phyloP scores from a whole-genome alignment of 805 yeast genomes.

The Starmerella vitae region DNA sequence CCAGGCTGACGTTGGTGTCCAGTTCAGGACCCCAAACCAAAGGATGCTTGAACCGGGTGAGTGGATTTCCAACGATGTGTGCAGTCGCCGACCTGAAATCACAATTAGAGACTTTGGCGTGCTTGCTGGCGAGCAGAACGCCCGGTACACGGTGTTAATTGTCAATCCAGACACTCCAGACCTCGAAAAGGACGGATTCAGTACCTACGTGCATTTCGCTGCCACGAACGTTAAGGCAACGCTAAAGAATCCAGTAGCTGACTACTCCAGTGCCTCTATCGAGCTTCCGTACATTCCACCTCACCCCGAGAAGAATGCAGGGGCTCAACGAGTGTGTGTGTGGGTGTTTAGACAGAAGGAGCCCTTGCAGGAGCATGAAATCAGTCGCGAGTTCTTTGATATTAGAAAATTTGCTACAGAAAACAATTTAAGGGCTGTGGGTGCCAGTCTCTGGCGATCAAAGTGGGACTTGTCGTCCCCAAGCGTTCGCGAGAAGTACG shows the following conservation, averaged over 20 bases:
- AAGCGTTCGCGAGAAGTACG: constrained; percentile 55
- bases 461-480: constrained; percentile 59
- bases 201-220: constrained; percentile 66
- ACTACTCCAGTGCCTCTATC: constrained; percentile 28
- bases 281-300: constrained; percentile 63
- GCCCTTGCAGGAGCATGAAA: constrained; percentile 16
- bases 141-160: constrained; percentile 59
- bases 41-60: constrained; percentile 72
- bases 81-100: constrained; percentile 62
- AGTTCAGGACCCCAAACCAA: constrained; percentile 30
- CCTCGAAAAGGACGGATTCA: constrained; percentile 48
- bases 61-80: constrained; percentile 56
- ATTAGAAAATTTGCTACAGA: constrained; percentile 52
- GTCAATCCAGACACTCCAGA: constrained; percentile 92
- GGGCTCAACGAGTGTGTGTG: constrained; percentile 65
- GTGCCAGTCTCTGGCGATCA: constrained; percentile 87
- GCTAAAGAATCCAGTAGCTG: constrained; percentile 44
- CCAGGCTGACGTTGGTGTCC: constrained; percentile 54
- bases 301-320: constrained; percentile 76
- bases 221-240: constrained; percentile 50
- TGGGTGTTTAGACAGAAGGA: constrained; percentile 77
- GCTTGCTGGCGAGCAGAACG: constrained; percentile 27
- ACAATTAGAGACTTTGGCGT: constrained; percentile 58
- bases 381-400: constrained; percentile 43
- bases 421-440: constrained; percentile 56